Base-by-base conservation (phyloP, 1,284 basidiomycete genomes). In the Phylloboletellus chloephorus region DNA sequence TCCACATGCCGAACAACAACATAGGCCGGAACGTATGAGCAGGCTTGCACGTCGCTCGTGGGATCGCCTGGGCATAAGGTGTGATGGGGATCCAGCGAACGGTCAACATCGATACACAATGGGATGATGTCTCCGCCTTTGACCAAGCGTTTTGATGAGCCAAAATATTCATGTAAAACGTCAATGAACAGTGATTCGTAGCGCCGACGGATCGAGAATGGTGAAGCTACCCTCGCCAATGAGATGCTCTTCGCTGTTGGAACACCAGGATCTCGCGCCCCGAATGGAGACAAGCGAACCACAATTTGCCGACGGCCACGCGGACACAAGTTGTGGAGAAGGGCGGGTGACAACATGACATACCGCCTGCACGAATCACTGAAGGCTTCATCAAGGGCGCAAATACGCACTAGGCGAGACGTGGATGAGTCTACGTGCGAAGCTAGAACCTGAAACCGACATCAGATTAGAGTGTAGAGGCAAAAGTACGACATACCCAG, bases 1-100 rank as follows among this genome's bases (percentile, higher is more conserved):
- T 88, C 79, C 16, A 97, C 65, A 40, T 85, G 78, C 7, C 88
- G 87, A 41, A 98, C 71, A 44, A 82, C 67, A 63, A 97, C 97
- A 62, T 80, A 90, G 0, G 81, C 78, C 9, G 75, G 55, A 58
- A 69, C 37, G 60, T 73, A 39, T 53, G 64, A 47, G 28, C 40
- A 15, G 29, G 34, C 37, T 8, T 15, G 44, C 19, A 13, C 7
- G 10, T 24, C 19, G 11, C 13, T 22, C 17, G 33, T 19, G n/a
- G 47, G 41, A 42, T 49, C 50, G 0, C 31, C 29, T 7, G 15
- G 33, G n/a, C 31, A n/a, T 11, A 57, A 36, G 12, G 6, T 39
- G 5, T 5, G 23, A 24, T 38, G 30, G 36, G 58, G 47, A 48
- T 60, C 44, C 39, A 58, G 11, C 2, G 40, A 71, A 56, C 17